Evolutionary conservation across 768 basidiomycete genomes (phyloP), one percentile per base, ranked within the genome.

Genomic region (Lactarius pseudohatsudake): DNA sequence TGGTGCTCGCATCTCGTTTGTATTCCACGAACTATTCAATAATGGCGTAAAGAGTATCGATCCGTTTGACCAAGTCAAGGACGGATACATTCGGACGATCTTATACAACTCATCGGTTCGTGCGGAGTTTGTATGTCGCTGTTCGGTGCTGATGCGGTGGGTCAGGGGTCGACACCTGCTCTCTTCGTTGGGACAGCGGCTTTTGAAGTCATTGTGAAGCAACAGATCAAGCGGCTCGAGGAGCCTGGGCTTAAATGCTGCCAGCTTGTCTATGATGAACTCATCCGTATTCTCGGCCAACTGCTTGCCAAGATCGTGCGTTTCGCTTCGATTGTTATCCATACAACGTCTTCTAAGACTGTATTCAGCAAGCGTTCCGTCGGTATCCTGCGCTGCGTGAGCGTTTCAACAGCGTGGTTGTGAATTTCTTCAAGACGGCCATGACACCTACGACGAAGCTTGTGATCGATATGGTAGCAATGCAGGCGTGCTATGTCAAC

Each of bases 401-500:
- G 66, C 89, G 95, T 22, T 98, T 99, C 83, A 98, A 97, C 78
- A 76, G 90, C 18, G 92, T 94, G 34, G 97, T 99, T 32, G 92
- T 98, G 73, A 92, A 91, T 78, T 99, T 97, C 79, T 96, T 97
- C 87, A 97, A 96, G 82, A 84, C 82, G 58, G 79, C 93, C 22
- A 98, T 99, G 97, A 79, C 77, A 15, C 97, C 97, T 4, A 99
- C 97, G 41, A 94, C 88, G 69, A 98, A 98, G 77, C 86, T 99
- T 56, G 96, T 99, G 15, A 75, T 84, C 11, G 96, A 99, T 72
- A 86, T 99, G 81, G 95, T 98, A 60, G 77, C 92, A 90, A 98
- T 98, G 95, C 96, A 98, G 81, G 94, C 96, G 43, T 96, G 94
- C 76, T 99, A 98, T 75, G 90, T 99, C 73, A 99, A 99, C 80